Base-by-base conservation (phyloP, 164 flowering plant species). In the Annona cherimola region DNA sequence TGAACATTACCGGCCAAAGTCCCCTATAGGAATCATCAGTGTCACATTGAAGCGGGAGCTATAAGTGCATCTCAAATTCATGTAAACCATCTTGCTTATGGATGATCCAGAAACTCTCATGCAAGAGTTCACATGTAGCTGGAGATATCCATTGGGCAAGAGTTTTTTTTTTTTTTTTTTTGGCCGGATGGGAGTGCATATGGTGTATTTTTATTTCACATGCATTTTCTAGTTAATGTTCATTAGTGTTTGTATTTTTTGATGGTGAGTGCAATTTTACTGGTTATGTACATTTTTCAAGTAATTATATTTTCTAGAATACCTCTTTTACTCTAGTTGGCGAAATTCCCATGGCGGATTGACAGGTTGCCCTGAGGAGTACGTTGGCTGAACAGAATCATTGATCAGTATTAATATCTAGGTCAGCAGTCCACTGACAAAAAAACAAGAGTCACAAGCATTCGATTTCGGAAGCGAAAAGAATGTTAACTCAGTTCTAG, bases 1-100 rank as follows among this genome's bases (percentile, higher is more conserved):
- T 76, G 99, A 95, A 66, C 93, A 86, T 76, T 95, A 85, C 75
- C 87, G 79, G 35, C 99, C 99, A 5, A 95, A 93, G 79, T 82
- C 91, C 39, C 76, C 81, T 2, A 85, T 93, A 40, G 86, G 82
- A 78, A 95, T 95, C 62, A 78, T 70, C 73, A 74, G 78, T 18
- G 86, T 93, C 70, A 76, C 77, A 45, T 79, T 93, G 78, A 87
- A 88, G 76, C 86, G 76, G 1, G 72, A 83, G 42, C 66, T 76
- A 12, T 88, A 79, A 82, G 11, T n/a, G 4, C 65, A 50, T 16
- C 12, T n/a, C 16, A n/a, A 7, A 60, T 59, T 63, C 19, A 14
- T n/a, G 6, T 59, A 7, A 50, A 50, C 14, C 57, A 4, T 61
- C 61, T 42, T 18, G 8, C 42, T 5, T 4, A 26, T 18, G 72